phyloP scores from a whole-genome alignment of 1,139 yeast genomes.

The Blastobotrys ciferrii region DNA sequence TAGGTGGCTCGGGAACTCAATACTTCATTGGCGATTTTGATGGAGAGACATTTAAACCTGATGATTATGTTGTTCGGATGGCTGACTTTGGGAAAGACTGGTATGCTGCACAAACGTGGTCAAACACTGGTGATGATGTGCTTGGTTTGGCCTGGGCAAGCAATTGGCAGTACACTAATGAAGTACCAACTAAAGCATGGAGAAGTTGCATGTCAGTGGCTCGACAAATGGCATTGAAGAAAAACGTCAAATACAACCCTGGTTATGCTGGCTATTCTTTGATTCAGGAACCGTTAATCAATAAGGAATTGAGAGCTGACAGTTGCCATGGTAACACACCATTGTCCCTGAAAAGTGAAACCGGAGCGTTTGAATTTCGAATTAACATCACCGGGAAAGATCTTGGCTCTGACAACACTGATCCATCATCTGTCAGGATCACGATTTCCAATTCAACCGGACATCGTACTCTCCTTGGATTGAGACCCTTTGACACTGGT shows the following conservation, averaged over 20 bases:
- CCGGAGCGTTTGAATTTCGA: slow-evolving; percentile 7
- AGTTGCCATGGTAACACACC: slow-evolving; percentile 18
- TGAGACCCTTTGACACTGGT: neutral
- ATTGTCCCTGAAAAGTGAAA: neutral
- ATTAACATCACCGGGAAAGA: neutral
- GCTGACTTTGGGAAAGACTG: slow-evolving; percentile 45
- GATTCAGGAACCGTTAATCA: slow-evolving; percentile 21
- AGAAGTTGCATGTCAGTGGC: slow-evolving; percentile 38
- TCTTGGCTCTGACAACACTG: neutral
- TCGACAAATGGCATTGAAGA: slow-evolving; percentile 33
- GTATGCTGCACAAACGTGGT: slow-evolving; percentile 44
- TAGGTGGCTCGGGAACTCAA: slow-evolving; percentile 41
- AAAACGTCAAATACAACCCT: slow-evolving; percentile 28
- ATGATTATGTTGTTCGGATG: slow-evolving; percentile 31
- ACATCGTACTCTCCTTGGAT: neutral
- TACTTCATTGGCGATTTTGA: slow-evolving; percentile 44
- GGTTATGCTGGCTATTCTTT: slow-evolving; percentile 27
- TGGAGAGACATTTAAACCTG: slow-evolving; percentile 37
- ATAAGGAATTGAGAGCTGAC: slow-evolving; percentile 1
- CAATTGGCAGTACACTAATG: slow-evolving; percentile 41
- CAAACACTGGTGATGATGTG: slow-evolving; percentile 28
- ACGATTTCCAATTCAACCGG: neutral
- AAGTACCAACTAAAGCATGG: slow-evolving; percentile 38
- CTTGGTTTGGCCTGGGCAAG: slow-evolving; percentile 43
- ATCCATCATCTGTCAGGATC: neutral